phyloP scores from a whole-genome alignment of 2,329 filamentous ascomycete species.

The Capronia coronata region DNA sequence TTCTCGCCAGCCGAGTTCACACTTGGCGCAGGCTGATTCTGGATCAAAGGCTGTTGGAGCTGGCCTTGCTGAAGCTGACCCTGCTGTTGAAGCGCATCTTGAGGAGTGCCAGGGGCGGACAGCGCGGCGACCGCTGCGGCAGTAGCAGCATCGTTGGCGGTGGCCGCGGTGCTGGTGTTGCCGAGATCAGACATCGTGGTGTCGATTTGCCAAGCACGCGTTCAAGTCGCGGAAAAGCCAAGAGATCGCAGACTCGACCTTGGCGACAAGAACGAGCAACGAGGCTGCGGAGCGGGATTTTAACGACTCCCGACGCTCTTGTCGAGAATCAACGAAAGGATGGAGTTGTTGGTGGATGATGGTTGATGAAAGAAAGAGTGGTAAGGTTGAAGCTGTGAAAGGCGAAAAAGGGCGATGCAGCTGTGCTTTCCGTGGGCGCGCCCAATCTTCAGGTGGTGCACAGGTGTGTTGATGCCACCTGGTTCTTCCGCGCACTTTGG shows the following conservation, averaged over 20 bases:
- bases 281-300: background rate
- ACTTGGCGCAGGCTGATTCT: conserved; percentile 21
- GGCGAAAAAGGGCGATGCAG: background rate
- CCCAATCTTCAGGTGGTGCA: background rate
- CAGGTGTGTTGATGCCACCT: too few relatives aligned
- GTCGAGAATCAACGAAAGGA: background rate
- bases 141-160: conserved; percentile 7
- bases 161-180: conserved; percentile 16
- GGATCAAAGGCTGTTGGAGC: conserved; percentile 11
- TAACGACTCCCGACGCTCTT: background rate
- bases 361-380: background rate
- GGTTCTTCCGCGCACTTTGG: too few relatives aligned
- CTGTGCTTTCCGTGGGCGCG: background rate
- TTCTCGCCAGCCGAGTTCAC: conserved; percentile 33
- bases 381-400: background rate
- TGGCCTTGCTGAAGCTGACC: conserved; percentile 21
- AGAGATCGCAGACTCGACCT: conserved; percentile 2
- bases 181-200: conserved; percentile 20
- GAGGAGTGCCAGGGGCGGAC: conserved; percentile 13
- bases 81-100: conserved; percentile 22
- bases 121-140: conserved; percentile 1
- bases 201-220: conserved; percentile 8
- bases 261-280: background rate
- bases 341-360: background rate
- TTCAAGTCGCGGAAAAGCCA: conserved; percentile 7